Base-by-base conservation (phyloP, 306 rosid species). In the Purshia tridentata region DNA sequence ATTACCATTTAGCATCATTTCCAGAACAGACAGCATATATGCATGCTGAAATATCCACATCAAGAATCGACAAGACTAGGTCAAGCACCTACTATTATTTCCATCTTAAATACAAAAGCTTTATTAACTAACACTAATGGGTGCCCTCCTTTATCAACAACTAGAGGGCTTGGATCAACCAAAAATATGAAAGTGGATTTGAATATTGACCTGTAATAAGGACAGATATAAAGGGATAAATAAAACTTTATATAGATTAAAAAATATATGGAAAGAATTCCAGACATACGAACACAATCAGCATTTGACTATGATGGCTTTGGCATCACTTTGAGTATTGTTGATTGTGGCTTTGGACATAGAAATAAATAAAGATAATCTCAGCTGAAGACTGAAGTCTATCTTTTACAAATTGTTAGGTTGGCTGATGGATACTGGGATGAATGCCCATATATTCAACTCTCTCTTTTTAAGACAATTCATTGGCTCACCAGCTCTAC, bases 401-500 rank as follows among this genome's bases (percentile, higher is more conserved):
- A 65, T 18, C 69, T 47, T 29, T 66, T 22, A 46, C 58, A 67
- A 67, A 49, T 48, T 15, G 57, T 63, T 29, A 67, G 54, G 41
- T 29, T 49, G 58, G 45, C 18, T 49, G 49, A 49, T 67, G 68
- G 15, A 41, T 48, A 40, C 16, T n/a, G 50, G 22, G 50, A 63
- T 23, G 29, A 23, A 23, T 23, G 29, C 29, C 29, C 29, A 23
- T 23, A 23, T 23, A 0, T 23, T 23, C 29, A 23, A 23, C 29
- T 1, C 29, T 40, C 15, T 23, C 46, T 13, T 20, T 18, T 40
- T 16, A 29, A 8, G 12, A 67, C 7, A 29, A 49, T 48, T 67
- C 45, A 67, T 48, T 67, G 58, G 29, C 58, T 68, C 72, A 68
- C 72, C 72, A 50, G 47, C 72, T 37, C 61, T 50, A 68, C 61